Percentiles rank a stretch among this genome's conserved stretches.
phyloP scores from a whole-genome alignment of 257 asterid species.

The Prunella vulgaris region DNA sequence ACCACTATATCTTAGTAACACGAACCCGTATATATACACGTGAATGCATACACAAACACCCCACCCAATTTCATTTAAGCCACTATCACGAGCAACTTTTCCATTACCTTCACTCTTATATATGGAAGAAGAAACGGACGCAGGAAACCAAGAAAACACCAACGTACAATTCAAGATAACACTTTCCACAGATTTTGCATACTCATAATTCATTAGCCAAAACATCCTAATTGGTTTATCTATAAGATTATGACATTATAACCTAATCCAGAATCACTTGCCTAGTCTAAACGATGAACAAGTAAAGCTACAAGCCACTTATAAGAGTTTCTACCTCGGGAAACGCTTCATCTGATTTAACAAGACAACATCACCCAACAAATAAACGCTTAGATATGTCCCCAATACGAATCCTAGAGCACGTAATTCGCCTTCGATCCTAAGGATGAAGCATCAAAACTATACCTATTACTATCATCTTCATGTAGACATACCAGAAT shows the following conservation, averaged over 20 bases:
- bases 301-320: background rate
- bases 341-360: background rate
- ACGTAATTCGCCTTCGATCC: background rate
- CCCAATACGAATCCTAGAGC: background rate
- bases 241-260: background rate
- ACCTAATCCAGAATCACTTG: background rate
- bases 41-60: background rate
- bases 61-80: too few species aligned
- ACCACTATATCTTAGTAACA: background rate
- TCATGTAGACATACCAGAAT: background rate
- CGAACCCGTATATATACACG: background rate
- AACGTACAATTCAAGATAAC: too few species aligned
- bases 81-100: too few species aligned
- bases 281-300: background rate
- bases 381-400: background rate
- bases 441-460: slow-evolving; percentile 1
- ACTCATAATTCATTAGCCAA: background rate
- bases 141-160: background rate
- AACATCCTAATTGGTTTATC: background rate
- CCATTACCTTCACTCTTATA: too few species aligned
- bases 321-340: background rate
- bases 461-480: background rate
- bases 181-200: background rate
- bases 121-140: too few species aligned
- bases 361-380: background rate